Conservation (phyloP, 129 eudicot genomes). For the Arctium minus region DNA sequence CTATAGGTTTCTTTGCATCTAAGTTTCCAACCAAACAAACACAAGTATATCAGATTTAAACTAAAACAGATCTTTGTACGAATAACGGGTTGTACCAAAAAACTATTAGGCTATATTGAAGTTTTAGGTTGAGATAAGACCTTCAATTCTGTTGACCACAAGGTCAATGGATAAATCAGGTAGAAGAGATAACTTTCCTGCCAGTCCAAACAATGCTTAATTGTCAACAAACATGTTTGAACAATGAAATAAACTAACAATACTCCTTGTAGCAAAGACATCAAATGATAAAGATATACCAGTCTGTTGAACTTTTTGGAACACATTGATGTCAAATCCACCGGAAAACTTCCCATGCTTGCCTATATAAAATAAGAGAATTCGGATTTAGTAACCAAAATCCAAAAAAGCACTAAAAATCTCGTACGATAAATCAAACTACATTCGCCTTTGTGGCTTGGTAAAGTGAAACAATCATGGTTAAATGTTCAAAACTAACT, state of each 20-base stretch:
- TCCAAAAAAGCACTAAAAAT: background rate
- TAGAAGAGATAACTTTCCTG: constrained; percentile 66
- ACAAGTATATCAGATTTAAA: constrained; percentile 1
- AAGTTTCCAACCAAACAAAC: background rate
- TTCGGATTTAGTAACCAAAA: constrained; percentile 13
- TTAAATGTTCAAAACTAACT: background rate
- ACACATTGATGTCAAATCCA: constrained; percentile 92
- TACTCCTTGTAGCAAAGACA: background rate
- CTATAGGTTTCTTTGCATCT: constrained; percentile 86
- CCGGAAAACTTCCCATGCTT: constrained; percentile 76
- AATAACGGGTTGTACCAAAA: background rate
- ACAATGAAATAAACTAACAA: background rate
- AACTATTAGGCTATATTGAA: background rate
- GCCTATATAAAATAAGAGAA: constrained; percentile 38
- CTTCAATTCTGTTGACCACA: constrained; percentile 68
- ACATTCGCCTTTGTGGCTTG: background rate
- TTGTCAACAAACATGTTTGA: constrained; percentile 18
- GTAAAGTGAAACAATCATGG: background rate
- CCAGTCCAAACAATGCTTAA: constrained; percentile 20
- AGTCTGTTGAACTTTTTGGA: constrained; percentile 66
- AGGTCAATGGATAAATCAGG: constrained; percentile 78
- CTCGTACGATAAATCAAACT: background rate
- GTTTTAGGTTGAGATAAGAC: constrained; percentile 23
- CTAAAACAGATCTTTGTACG: background rate
- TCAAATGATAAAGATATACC: constrained; percentile 39